Percentiles rank a stretch among this genome's conserved stretches.
phyloP scores from a whole-genome alignment of 257 asterid genomes.

The Scutellaria galericulata region DNA sequence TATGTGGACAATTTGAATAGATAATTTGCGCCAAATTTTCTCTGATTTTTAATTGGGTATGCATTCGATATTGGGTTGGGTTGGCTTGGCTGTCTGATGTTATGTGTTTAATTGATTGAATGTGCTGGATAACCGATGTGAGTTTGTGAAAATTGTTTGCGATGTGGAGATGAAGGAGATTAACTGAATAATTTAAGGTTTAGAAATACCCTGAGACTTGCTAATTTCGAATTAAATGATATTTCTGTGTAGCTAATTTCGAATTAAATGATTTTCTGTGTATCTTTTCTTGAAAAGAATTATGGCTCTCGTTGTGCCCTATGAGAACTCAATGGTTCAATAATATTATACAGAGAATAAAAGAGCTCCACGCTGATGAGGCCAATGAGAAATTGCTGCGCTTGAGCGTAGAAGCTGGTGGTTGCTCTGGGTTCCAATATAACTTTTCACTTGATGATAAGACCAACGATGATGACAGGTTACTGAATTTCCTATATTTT shows the following conservation, averaged over 20 bases:
- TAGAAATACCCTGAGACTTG: constrained; percentile 11
- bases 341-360: constrained; percentile 62
- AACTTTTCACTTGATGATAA: constrained; percentile 81
- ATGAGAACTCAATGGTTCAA: constrained; percentile 7
- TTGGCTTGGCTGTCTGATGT: not conserved
- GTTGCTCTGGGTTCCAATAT: constrained; percentile 97
- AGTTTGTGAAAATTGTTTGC: not conserved
- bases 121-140: constrained; percentile 1
- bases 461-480: constrained; percentile 84
- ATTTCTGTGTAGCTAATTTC: not conserved
- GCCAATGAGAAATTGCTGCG: constrained; percentile 70
- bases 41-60: not conserved
- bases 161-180: constrained; percentile 3
- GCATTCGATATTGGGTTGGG: not conserved
- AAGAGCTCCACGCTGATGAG: constrained; percentile 81
- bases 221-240: not conserved
- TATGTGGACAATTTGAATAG: not conserved
- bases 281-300: not conserved
- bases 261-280: not conserved
- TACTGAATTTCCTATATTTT: constrained; percentile 13
- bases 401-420: constrained; percentile 95
- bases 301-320: constrained; percentile 13
- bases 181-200: not conserved
- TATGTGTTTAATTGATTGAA: constrained; percentile 19
- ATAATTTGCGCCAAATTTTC: not conserved